phyloP scores from a whole-genome alignment of 352 stramenopile species.

The Phytophthora podocarpi region DNA sequence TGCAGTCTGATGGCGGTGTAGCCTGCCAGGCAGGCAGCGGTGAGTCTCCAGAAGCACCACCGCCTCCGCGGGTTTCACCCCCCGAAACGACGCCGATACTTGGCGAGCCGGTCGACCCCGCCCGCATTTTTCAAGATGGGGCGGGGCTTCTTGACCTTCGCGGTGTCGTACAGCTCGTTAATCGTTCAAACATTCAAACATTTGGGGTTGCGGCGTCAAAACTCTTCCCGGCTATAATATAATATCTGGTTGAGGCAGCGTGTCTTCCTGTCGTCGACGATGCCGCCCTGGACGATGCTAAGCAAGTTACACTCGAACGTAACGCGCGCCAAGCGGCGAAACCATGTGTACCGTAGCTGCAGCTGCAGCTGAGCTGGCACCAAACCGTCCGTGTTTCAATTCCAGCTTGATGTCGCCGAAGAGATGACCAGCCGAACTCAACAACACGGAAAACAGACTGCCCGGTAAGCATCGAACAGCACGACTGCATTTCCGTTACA shows the following conservation, averaged over 20 bases:
- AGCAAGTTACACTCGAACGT: slow-evolving; percentile 44
- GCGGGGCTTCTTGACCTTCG: slow-evolving; percentile 11
- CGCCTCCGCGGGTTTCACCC: not conserved
- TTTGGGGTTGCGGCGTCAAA: slow-evolving; percentile 1
- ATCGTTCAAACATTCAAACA: slow-evolving; percentile 29
- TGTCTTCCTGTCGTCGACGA: slow-evolving; percentile 16
- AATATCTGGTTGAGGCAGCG: not conserved
- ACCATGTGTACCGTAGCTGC: slow-evolving; percentile 13
- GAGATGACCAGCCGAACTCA: slow-evolving; percentile 19
- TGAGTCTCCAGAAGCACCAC: slow-evolving; percentile 21
- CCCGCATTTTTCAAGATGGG: slow-evolving; percentile 19
- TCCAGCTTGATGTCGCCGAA: not conserved
- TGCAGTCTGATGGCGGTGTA: slow-evolving; percentile 6
- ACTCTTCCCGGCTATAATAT: slow-evolving; percentile 5
- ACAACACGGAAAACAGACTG: slow-evolving; percentile 17
- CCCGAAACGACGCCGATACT: slow-evolving; percentile 9
- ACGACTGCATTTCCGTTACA: no score
- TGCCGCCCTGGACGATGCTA: slow-evolving; percentile 7
- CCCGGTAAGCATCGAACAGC: not conserved
- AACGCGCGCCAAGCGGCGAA: slow-evolving; percentile 7
- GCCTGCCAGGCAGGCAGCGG: no score
- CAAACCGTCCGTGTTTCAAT: slow-evolving; percentile 3
- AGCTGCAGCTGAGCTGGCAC: not conserved
- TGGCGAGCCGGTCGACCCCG: slow-evolving; percentile 3
- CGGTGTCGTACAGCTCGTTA: slow-evolving; percentile 16